phyloP scores from a whole-genome alignment of 1,284 basidiomycete species.

The Cryptococcus sp. region DNA sequence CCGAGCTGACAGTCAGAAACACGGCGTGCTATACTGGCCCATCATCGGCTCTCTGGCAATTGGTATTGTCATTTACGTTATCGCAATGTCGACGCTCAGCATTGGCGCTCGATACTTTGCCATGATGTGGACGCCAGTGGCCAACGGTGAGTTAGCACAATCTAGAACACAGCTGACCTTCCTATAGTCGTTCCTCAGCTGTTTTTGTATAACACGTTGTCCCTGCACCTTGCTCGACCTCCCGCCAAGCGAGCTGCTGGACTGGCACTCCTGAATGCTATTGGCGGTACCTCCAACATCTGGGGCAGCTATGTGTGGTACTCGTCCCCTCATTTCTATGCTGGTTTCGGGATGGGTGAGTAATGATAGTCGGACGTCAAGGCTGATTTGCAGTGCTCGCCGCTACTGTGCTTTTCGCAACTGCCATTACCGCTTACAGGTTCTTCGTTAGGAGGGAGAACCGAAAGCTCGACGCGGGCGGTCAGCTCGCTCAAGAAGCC shows the following conservation, averaged over 20 bases:
- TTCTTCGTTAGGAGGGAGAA: constrained; percentile 36
- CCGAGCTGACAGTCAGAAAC: not conserved
- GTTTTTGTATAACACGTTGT: constrained; percentile 35
- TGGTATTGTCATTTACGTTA: constrained; percentile 25
- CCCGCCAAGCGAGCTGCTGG: constrained; percentile 37
- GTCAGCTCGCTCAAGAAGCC: constrained; percentile 7
- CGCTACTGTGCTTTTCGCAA: constrained; percentile 16
- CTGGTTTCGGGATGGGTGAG: constrained; percentile 26
- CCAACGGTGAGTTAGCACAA: constrained; percentile 12
- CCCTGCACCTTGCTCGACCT: constrained; percentile 32
- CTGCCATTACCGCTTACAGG: constrained; percentile 29
- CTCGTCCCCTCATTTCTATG: constrained; percentile 24
- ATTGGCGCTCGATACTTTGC: constrained; percentile 36
- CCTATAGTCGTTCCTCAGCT: constrained; percentile 32
- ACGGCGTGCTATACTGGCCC: constrained; percentile 13
- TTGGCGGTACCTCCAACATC: constrained; percentile 35
- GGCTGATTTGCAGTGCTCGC: constrained; percentile 19
- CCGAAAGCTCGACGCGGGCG: constrained; percentile 29
- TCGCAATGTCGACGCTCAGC: constrained; percentile 28
- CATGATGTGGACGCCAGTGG: constrained; percentile 32
- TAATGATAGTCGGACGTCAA: not conserved
- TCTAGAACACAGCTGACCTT: not conserved
- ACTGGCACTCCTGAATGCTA: constrained; percentile 35
- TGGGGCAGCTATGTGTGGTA: constrained; percentile 29
- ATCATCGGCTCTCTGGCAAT: constrained; percentile 15